A percentile compares a stretch with the other conserved stretches of the same genome.
Conservation (phyloP, 352 stramenopile genomes). For the Phytophthora agathidicida region DNA sequence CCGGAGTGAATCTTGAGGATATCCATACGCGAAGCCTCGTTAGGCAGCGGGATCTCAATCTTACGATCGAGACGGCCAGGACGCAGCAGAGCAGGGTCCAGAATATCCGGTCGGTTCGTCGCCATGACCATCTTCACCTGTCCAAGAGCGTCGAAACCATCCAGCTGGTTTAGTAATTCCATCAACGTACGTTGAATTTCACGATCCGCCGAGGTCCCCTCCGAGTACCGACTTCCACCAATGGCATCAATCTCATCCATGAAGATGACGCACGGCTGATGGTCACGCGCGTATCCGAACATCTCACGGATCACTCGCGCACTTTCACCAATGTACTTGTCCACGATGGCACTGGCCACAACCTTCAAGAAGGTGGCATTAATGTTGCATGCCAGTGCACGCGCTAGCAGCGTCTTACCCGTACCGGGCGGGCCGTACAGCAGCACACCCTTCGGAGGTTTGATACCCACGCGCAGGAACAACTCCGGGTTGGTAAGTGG, state of each 20-base stretch:
- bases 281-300: constrained; percentile 97
- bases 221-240: constrained; percentile 96
- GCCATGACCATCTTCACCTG: constrained; percentile 99
- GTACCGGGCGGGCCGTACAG: constrained; percentile 99
- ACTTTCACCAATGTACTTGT: constrained; percentile 99
- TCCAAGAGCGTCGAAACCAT: constrained; percentile 99
- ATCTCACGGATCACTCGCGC: constrained; percentile 99
- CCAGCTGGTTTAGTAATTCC: constrained; percentile 99
- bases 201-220: constrained; percentile 95
- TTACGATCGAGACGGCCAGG: constrained; percentile 99
- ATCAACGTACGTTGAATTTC: constrained; percentile 99
- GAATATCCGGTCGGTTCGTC: constrained; percentile 99
- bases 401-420: constrained; percentile 98
- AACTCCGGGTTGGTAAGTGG: constrained; percentile 99
- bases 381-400: constrained; percentile 98
- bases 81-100: constrained; percentile 98
- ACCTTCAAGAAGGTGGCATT: constrained; percentile 99
- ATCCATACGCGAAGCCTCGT: constrained; percentile 97
- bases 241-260: constrained; percentile 99
- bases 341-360: constrained; percentile 98
- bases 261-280: constrained; percentile 99
- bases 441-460: constrained; percentile 97
- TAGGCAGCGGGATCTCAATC: constrained; percentile 99
- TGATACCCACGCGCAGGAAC: constrained; percentile 98
- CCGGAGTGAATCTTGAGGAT: constrained; percentile 99